Conservation (phyloP, 2,329 filamentous ascomycete genomes). For the Penicillium hordei region DNA sequence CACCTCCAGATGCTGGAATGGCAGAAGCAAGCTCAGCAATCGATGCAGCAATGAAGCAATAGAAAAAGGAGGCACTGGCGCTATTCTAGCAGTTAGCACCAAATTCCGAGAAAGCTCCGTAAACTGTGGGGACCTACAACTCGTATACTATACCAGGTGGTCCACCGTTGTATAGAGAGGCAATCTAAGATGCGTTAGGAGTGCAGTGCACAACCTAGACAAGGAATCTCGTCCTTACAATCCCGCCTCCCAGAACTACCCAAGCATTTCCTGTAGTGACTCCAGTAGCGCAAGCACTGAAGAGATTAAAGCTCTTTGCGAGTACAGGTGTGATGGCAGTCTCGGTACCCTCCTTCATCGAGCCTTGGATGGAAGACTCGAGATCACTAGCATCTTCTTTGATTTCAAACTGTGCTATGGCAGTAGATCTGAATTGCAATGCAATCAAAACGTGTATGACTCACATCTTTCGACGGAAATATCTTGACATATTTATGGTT, state of each 20-base stretch:
- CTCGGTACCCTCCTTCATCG: not conserved
- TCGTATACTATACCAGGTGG: not conserved
- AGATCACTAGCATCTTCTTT: not conserved
- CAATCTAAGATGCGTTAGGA: not conserved
- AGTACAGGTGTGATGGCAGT: not conserved
- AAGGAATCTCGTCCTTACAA: not conserved
- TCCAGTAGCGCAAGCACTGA: not conserved
- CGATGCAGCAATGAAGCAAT: not conserved
- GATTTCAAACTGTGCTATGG: not conserved
- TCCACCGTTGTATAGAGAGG: not conserved
- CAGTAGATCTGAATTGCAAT: not conserved
- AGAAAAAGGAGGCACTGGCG: not conserved
- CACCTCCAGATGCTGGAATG: not conserved
- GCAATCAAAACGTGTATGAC: not conserved
- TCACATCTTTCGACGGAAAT: not conserved
- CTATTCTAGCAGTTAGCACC: not conserved
- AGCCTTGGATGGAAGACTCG: not conserved
- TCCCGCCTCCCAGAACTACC: not conserved
- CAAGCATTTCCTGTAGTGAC: not conserved
- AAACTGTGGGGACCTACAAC: not conserved
- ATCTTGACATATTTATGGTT: not conserved
- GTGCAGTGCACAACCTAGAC: not conserved
- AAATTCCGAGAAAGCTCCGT: not conserved
- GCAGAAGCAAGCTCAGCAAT: not conserved
- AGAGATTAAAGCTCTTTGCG: not conserved